Base-by-base conservation (phyloP, 1,139 yeast genomes). In the Meyerozyma athensensis region DNA sequence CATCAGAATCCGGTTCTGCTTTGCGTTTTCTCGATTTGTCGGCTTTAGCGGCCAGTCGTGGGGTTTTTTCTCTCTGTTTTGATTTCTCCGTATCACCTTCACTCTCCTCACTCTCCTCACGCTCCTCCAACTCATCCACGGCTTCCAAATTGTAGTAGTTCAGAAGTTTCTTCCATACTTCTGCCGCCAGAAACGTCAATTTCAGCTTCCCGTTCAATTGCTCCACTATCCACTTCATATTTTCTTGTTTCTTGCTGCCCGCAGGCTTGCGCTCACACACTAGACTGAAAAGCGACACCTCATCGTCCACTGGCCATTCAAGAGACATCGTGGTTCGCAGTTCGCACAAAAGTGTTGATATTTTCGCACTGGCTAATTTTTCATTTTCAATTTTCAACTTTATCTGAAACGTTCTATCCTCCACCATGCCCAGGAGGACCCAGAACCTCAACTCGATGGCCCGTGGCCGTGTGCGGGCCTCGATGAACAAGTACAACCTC, bases 401-500 rank as follows among this genome's bases (percentile, higher is more conserved):
- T 14, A 18, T 36, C 30, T 37, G 20, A 39, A 39, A 37, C 35
- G 22, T 42, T 39, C 42, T 36, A 34, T n/a, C 28, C 26, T 19
- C 33, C 39, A 35, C 24, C 30, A 80, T 81, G 86, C 84, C 86
- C 42, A 75, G 83, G 63, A 76, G 71, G 67, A 75, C 83, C 18
- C 64, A 63, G 47, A 64, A 76, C 47, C 59, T 79, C 58, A 70
- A 76, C 65, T 76, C 83, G 40, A 63, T 80, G 59, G 63, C 80
- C 39, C 72, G 86, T 54, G 86, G 86, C 43, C 78, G 89, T 45
- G 77, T 92, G 49, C 84, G 97, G 53, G 79, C 96, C 46, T 86
- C 97, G 21, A 86, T 86, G 85, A 90, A 86, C 77, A 89, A 89
- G 66, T 81, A 78, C 65, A 92, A 92, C 61, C 68, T 92, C 61